phyloP scores from a whole-genome alignment of 495 filamentous ascomycete genomes.

The Penicillium coprophilum region DNA sequence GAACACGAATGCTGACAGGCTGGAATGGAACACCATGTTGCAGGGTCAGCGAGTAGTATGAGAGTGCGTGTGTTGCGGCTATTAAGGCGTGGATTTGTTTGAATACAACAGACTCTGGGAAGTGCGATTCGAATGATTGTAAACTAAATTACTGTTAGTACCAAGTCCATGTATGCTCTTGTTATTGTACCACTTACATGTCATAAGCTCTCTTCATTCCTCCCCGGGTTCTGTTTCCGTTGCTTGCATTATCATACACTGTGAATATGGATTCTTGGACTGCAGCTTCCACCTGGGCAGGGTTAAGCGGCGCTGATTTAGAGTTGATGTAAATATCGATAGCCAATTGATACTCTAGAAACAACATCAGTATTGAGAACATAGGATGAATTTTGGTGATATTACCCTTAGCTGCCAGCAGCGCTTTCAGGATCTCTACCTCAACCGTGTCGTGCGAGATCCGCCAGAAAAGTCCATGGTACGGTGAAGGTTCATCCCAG shows the following conservation, averaged over 20 bases:
- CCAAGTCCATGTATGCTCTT: background rate
- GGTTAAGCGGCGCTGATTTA: slow-evolving; percentile 48
- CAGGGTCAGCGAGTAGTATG: slow-evolving; percentile 82
- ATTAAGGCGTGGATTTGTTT: slow-evolving; percentile 67
- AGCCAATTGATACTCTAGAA: slow-evolving; percentile 65
- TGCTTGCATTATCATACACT: slow-evolving; percentile 86
- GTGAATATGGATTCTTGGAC: slow-evolving; percentile 67
- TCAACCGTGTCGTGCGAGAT: slow-evolving; percentile 66
- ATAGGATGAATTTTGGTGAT: background rate
- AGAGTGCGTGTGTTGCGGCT: slow-evolving; percentile 81
- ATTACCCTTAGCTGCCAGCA: slow-evolving; percentile 69
- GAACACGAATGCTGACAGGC: slow-evolving; percentile 84
- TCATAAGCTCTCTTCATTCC: slow-evolving; percentile 82
- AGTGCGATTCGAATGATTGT: slow-evolving; percentile 65
- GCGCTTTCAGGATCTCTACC: slow-evolving; percentile 68
- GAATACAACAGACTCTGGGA: slow-evolving; percentile 54
- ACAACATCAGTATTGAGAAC: slow-evolving; percentile 15
- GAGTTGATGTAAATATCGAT: slow-evolving; percentile 63
- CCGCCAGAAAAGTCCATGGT: slow-evolving; percentile 68
- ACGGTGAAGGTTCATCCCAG: slow-evolving; percentile 25
- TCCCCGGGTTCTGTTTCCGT: slow-evolving; percentile 79
- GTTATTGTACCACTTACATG: slow-evolving; percentile 56
- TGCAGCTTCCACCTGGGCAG: slow-evolving; percentile 58
- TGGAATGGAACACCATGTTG: slow-evolving; percentile 92
- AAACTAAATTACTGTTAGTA: slow-evolving; percentile 48